A percentile compares a stretch with the other conserved stretches of the same genome.
phyloP scores from a whole-genome alignment of 345 rosid species.

The Rhizophora apiculata region DNA sequence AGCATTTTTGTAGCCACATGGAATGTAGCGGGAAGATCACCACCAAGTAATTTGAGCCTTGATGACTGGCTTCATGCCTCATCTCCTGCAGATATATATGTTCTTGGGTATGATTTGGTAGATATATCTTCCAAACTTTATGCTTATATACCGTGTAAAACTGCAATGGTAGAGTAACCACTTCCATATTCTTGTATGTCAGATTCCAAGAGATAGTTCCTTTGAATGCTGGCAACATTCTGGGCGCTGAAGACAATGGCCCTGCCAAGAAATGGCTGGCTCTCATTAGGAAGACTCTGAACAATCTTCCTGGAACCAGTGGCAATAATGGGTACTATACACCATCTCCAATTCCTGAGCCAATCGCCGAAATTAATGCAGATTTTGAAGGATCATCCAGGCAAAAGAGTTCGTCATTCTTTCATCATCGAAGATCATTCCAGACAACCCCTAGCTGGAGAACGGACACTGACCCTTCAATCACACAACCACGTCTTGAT shows the following conservation, averaged over 20 bases:
- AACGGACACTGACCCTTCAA: slow-evolving; percentile 69
- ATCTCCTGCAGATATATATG: slow-evolving; percentile 96
- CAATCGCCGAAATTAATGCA: slow-evolving; percentile 84
- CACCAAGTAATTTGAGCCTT: slow-evolving; percentile 72
- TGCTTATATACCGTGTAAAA: slow-evolving; percentile 1
- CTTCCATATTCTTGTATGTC: slow-evolving; percentile 8
- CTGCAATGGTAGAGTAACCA: slow-evolving; percentile 3
- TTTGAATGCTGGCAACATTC: slow-evolving; percentile 91
- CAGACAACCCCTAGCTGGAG: slow-evolving; percentile 87
- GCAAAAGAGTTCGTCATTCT: slow-evolving; percentile 74
- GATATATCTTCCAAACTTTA: slow-evolving; percentile 16
- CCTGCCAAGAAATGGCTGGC: slow-evolving; percentile 96
- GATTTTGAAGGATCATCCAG: slow-evolving; percentile 94
- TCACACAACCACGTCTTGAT: slow-evolving; percentile 66
- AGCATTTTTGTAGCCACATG: slow-evolving; percentile 90
- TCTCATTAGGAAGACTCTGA: slow-evolving; percentile 74
- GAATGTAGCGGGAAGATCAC: slow-evolving; percentile 98
- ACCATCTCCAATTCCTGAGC: slow-evolving; percentile 88
- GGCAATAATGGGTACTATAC: slow-evolving; percentile 68
- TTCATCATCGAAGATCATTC: slow-evolving; percentile 85
- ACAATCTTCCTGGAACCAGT: slow-evolving; percentile 83
- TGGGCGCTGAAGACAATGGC: slow-evolving; percentile 96
- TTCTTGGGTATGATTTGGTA: slow-evolving; percentile 64
- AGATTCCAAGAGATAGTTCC: slow-evolving; percentile 99
- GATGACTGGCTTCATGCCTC: slow-evolving; percentile 96